phyloP scores from a whole-genome alignment of 805 yeast genomes.

The Barnettozyma sucrosica region DNA sequence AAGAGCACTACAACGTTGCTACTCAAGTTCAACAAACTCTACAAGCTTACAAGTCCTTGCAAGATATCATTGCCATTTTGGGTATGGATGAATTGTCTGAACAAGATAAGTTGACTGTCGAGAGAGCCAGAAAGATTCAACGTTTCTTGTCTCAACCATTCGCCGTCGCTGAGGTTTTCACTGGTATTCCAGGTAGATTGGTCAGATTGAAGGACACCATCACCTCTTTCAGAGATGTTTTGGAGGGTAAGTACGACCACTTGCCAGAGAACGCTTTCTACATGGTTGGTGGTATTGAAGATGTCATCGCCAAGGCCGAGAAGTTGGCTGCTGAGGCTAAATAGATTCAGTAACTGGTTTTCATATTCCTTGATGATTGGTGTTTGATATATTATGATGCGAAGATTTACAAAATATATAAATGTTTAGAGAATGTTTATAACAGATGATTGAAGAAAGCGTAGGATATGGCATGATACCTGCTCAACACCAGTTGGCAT shows the following conservation, averaged over 20 bases:
- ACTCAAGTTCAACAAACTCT: slow-evolving; percentile 94
- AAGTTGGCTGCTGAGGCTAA: slow-evolving; percentile 92
- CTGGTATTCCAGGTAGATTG: slow-evolving; percentile 98
- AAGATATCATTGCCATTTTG: slow-evolving; percentile 99
- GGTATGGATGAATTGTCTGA: slow-evolving; percentile 99
- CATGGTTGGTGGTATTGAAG: slow-evolving; percentile 99
- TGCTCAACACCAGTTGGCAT: no score
- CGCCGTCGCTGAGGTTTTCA: slow-evolving; percentile 99
- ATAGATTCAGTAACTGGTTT: slow-evolving; percentile 27
- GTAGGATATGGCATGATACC: neutral
- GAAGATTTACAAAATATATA: slow-evolving; percentile 9
- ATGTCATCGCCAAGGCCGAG: slow-evolving; percentile 97
- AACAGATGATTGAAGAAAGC: slow-evolving; percentile 6
- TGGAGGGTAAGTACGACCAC: slow-evolving; percentile 97
- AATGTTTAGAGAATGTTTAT: slow-evolving; percentile 18
- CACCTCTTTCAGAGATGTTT: slow-evolving; percentile 91
- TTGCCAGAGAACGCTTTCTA: slow-evolving; percentile 99
- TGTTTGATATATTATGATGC: slow-evolving; percentile 8
- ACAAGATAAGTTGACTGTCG: slow-evolving; percentile 97
- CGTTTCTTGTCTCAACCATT: slow-evolving; percentile 99
- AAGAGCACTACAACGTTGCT: slow-evolving; percentile 97
- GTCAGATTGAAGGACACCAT: slow-evolving; percentile 96
- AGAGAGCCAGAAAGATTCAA: slow-evolving; percentile 99
- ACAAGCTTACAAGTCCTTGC: slow-evolving; percentile 99
- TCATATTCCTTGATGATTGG: slow-evolving; percentile 7